Evolutionary conservation across 768 basidiomycete genomes (phyloP), one percentile per base, ranked within the genome.

Genomic region (Amanita thiersii): DNA sequence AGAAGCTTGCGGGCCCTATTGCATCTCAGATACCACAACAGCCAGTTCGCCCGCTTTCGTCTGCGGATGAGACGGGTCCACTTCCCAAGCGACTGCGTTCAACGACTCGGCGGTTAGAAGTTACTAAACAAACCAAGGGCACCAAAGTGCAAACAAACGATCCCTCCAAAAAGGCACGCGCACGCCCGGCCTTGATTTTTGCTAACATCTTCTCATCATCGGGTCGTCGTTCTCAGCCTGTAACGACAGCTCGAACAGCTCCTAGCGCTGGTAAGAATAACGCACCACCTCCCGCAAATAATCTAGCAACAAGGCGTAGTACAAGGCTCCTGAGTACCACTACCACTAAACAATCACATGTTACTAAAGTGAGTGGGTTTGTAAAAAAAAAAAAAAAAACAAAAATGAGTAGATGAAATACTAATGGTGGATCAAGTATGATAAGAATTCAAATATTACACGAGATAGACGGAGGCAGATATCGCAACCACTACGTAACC

Each of bases 111-210:
- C 75, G 76, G 48, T 62, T 68, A 47, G 71, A 74, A 58, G 59
- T 54, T 52, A 60, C 65, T 47, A 79, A 76, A 59, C 56, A 64
- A 44, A 59, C 69, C 39, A 81, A 80, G 60, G 61, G 72, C 50
- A 70, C 67, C 56, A 86, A 82, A 70, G 60, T 72, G 53, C 65
- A 65, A 56, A 60, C 70, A 54, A 81, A 81, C 65, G 80, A 83
- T 62, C 75, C 78, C 61, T 68, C 73, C 72, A 86, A 85, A 83
- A 87, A 88, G 85, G 86, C 80, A 85, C 78, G 83, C 80, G 78
- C 77, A 73, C 82, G 80, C 79, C 80, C 79, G 81, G 81, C 79
- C 73, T 73, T 84, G 75, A 79, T 75, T 69, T 77, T 82, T 81
- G 72, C 78, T 83, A 84, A 84, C 69, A 71, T 82, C 72, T 82